Base-by-base conservation (phyloP, 805 yeast species). In the Torulaspora indica region DNA sequence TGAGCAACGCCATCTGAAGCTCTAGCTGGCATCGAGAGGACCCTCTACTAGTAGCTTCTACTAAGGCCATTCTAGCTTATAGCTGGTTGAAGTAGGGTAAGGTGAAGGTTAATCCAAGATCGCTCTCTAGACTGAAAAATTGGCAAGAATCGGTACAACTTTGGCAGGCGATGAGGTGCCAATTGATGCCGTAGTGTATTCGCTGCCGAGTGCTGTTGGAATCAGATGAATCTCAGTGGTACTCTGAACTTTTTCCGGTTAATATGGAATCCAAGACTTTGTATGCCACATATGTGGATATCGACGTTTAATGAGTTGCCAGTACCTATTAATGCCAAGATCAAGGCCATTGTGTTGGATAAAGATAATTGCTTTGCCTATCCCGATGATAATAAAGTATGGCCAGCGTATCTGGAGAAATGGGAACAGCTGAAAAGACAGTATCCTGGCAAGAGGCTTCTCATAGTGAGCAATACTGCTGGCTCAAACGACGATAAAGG, bases 361-460 rank as follows among this genome's bases (percentile, higher is more conserved):
- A 93, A 93, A 62, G 98, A 93, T 66, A 93, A 93, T 63, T 91
- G 98, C 59, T 85, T 93, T 61, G 95, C 98, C 4, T 75, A 77
- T 46, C 90, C 90, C 28, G 85, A 86, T 43, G 85, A 80, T 47
- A 84, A 82, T 47, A 75, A 78, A 46, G 85, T 91, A 1, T 89
- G 87, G 85, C 88, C 85, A 0, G 85, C 69, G 1, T 90, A 89
- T 51, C 52, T 54, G 10, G 64, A 63, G 8, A 66, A 70, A 34
- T 88, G 93, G 88, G 63, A 67, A 5, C 54, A 60, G n/a, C 64
- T 87, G 39, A 70, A 71, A 34, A 53, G 63, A n/a, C 54, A 63
- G 1, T 87, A 82, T 55, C 88, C 93, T 0, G 78, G 72, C 28
- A 81, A 79, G 4, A 70, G 71, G 8, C 62, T 90, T 15, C 68